A percentile compares a stretch with the other conserved stretches of the same genome.
These are phyloP conservation scores for Saprolegnia diclina DNA, from an alignment of 352 stramenopile species.

Conservation along the genomic window DNA sequence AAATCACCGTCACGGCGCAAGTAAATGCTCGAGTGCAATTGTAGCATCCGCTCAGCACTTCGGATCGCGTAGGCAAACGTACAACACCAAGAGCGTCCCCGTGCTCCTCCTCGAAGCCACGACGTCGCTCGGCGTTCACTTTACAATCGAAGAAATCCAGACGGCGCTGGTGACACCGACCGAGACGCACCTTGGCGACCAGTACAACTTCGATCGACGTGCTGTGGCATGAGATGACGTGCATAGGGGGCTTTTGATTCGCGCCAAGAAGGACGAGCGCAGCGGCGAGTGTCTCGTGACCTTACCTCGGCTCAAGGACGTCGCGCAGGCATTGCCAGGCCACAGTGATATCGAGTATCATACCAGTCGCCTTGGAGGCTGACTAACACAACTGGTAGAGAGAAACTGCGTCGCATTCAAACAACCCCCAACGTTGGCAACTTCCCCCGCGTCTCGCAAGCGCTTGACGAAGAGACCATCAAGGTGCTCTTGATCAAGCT, in stretches of 20 bases:
- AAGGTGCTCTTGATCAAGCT: slow-evolving; percentile 53
- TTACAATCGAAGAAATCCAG: slow-evolving; percentile 54
- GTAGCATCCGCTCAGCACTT: neutral
- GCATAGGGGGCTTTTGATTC: slow-evolving; percentile 48
- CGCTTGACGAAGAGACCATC: slow-evolving; percentile 57
- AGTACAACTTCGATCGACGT: no score
- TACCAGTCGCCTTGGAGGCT: neutral
- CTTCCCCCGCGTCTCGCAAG: slow-evolving; percentile 53
- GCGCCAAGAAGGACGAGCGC: slow-evolving; percentile 40
- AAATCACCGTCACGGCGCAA: no score
- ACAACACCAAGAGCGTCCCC: slow-evolving; percentile 27
- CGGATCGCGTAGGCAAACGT: slow-evolving; percentile 9
- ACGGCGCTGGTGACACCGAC: slow-evolving; percentile 38
- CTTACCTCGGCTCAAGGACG: slow-evolving; percentile 34
- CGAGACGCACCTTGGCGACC: slow-evolving; percentile 35
- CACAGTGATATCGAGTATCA: neutral
- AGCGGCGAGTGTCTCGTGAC: slow-evolving; percentile 36
- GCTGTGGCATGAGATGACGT: slow-evolving; percentile 4
- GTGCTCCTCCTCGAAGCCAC: slow-evolving; percentile 60
- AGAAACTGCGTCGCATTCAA: slow-evolving; percentile 64
- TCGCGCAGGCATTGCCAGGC: slow-evolving; percentile 46
- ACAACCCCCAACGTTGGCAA: slow-evolving; percentile 42
- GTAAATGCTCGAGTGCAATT: no score
- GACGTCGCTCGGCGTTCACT: slow-evolving; percentile 51
- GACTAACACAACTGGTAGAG: slow-evolving; percentile 35